Conservation (phyloP, 2,329 filamentous ascomycete genomes). For the Uncinocarpus reesii region DNA sequence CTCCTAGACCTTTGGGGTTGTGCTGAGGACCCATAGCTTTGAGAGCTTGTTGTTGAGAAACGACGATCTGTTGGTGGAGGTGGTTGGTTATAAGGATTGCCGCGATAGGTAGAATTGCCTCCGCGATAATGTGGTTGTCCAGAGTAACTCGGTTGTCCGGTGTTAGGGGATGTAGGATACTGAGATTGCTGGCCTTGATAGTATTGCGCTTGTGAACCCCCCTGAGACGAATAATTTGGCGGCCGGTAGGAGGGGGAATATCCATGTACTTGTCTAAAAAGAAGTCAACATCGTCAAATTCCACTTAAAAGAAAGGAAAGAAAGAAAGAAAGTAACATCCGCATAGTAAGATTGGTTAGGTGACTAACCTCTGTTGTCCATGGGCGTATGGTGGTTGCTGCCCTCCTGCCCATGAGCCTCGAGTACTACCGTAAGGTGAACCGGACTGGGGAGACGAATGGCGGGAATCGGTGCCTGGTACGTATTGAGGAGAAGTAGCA, state of each 20-base stretch:
- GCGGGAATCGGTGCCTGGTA: constrained; percentile 44
- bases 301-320: neutral
- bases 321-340: neutral
- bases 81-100: constrained; percentile 44
- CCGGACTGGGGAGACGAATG: constrained; percentile 53
- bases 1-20: constrained; percentile 44
- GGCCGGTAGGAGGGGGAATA: constrained; percentile 55
- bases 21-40: constrained; percentile 34
- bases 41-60: constrained; percentile 38
- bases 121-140: constrained; percentile 41
- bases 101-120: constrained; percentile 48
- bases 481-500: constrained; percentile 50
- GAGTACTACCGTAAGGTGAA: constrained; percentile 48
- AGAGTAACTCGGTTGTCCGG: constrained; percentile 45
- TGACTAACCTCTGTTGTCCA: constrained; percentile 43
- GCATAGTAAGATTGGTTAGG: constrained; percentile 1
- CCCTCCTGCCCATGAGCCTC: constrained; percentile 45
- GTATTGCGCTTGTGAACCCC: constrained; percentile 46
- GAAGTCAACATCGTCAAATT: neutral
- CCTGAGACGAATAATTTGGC: constrained; percentile 44
- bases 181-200: constrained; percentile 39
- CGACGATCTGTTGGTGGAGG: constrained; percentile 32
- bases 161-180: constrained; percentile 49
- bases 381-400: constrained; percentile 30
- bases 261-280: constrained; percentile 39